phyloP scores from a whole-genome alignment of 805 yeast genomes.

The Zygoascus flipseniorum region DNA sequence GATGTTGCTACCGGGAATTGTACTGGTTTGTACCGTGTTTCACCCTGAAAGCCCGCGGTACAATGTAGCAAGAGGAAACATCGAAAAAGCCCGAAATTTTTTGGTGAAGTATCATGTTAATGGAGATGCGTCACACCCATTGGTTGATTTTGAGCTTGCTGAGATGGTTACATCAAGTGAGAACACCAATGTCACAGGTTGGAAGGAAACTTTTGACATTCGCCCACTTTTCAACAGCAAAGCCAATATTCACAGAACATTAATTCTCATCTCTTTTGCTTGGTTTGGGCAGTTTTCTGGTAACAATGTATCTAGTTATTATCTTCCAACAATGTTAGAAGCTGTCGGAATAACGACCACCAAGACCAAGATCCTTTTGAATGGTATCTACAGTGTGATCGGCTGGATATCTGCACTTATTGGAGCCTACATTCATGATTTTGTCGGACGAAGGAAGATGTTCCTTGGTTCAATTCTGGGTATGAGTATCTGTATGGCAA shows the following conservation, averaged over 20 bases:
- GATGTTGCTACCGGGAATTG: constrained; percentile 10
- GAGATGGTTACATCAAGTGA: neutral
- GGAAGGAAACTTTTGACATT: too few species aligned
- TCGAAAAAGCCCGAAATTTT: constrained; percentile 13
- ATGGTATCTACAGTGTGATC: constrained; percentile 12
- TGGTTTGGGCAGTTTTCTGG: constrained; percentile 39
- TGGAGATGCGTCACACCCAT: constrained; percentile 7
- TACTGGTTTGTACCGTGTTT: constrained; percentile 30
- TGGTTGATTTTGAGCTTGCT: constrained; percentile 19
- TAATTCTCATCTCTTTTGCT: constrained; percentile 38
- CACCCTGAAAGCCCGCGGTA: constrained; percentile 77
- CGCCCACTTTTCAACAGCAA: constrained; percentile 39
- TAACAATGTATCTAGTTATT: constrained; percentile 28
- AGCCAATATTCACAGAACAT: constrained; percentile 42
- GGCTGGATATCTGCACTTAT: constrained; percentile 2
- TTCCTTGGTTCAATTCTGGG: constrained; percentile 9
- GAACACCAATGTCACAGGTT: constrained; percentile 14
- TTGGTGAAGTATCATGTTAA: constrained; percentile 13
- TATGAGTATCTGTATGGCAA: constrained; percentile 13
- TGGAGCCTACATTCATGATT: constrained; percentile 6
- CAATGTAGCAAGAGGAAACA: constrained; percentile 42
- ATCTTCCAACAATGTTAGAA: constrained; percentile 40
- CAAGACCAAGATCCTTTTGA: constrained; percentile 13
- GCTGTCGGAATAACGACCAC: constrained; percentile 43
- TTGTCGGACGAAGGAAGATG: constrained; percentile 11